phyloP scores from a whole-genome alignment of 2,329 filamentous ascomycete species.

The Xylariaceae sp. region DNA sequence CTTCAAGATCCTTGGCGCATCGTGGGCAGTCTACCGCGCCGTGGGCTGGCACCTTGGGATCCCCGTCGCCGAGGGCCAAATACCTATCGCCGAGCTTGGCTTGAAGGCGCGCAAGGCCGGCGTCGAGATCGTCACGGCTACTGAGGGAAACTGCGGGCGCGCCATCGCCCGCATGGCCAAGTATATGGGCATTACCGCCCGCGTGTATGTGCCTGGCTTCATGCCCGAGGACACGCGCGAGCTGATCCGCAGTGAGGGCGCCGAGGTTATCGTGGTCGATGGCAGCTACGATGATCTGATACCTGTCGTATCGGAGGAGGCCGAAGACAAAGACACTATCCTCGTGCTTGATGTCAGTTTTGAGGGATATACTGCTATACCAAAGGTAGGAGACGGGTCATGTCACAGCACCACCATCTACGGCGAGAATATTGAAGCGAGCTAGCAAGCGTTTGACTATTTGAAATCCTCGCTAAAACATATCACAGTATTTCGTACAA shows the following conservation, averaged over 20 bases:
- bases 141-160: conserved; percentile 79
- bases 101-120: conserved; percentile 30
- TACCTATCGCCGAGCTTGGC: conserved; percentile 34
- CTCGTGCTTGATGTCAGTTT: conserved; percentile 75
- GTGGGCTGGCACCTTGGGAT: conserved; percentile 52
- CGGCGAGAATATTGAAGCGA: too few relatives aligned
- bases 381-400: conserved; percentile 50
- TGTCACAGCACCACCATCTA: background rate
- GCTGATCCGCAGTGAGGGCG: conserved; percentile 68
- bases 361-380: conserved; percentile 69
- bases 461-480: conserved; percentile 7
- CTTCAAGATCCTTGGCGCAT: conserved; percentile 83
- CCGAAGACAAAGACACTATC: conserved; percentile 52
- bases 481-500: conserved; percentile 71
- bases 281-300: conserved; percentile 72
- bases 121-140: conserved; percentile 61
- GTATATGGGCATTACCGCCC: conserved; percentile 58
- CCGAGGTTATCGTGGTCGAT: conserved; percentile 59
- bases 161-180: conserved; percentile 73
- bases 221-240: conserved; percentile 61
- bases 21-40: conserved; percentile 72
- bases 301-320: conserved; percentile 51
- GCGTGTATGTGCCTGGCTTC: conserved; percentile 67
- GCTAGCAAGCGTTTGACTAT: background rate
- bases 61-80: conserved; percentile 45